Evolutionary conservation across 2,329 filamentous ascomycete species (phyloP), one percentile per base, ranked within the genome.

Genomic region (Niveomyces coronatus): DNA sequence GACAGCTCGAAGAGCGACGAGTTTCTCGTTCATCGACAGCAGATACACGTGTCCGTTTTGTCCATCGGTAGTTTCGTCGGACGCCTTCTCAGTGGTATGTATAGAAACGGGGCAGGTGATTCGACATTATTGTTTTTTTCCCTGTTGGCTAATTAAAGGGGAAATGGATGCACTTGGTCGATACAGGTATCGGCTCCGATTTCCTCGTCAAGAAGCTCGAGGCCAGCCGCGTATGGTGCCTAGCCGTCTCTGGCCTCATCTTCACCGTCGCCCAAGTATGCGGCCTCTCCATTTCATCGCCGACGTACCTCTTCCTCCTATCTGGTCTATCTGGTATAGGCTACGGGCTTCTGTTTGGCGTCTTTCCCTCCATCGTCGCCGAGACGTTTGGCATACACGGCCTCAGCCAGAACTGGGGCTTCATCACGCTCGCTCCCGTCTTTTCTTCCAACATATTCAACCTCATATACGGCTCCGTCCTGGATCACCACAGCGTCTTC

Each of bases 391-490:
- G 91, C 7, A 82, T 95, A 18, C 74, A 81, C 44, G 89, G 88
- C 2, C 68, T 98, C 32, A 87, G 82, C 39, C 85, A 94, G 54
- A 98, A 96, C 53, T 98, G 91, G 89, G 91, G 91, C 11, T 82
- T 83, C 50, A 93, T 98, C 79, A 95, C 86, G 0, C 67, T 95
- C 33, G 82, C 85, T 3, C 88, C 89, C 0, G 85, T 94, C 3
- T 61, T 94, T 19, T 87, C 81, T 8, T 88, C 86, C 35, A 94
- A 96, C 50, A 59, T 94, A 16, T 96, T 94, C 69, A 98, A 96
- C 55, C 63, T 95, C 2, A 77, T 91, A 41, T 98, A 96, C 55
- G 91, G 91, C 34, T 63, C 58, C 13, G 78, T 94, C 1, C 93
- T 86, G 49, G 91, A 98, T 55, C 63, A 65, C 8, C 87, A 95